These are phyloP conservation scores for Penicillium corylophilum DNA, from an alignment of 2,329 filamentous ascomycete species.

Conservation along the genomic window DNA sequence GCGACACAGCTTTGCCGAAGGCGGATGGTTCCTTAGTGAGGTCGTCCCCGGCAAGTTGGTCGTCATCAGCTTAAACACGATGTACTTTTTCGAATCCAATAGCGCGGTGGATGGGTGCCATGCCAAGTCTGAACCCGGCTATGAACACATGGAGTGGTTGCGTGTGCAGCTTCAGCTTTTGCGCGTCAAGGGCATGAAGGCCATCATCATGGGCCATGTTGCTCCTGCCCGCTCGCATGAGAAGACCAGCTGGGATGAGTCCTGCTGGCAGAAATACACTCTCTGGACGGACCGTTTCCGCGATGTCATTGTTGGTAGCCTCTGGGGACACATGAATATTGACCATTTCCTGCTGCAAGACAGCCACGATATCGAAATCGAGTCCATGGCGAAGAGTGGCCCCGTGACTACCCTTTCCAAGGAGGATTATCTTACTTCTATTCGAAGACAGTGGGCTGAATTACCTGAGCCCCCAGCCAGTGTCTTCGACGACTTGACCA, in stretches of 20 bases:
- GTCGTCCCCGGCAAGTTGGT: constrained; percentile 82
- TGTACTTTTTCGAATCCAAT: constrained; percentile 95
- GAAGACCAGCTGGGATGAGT: constrained; percentile 92
- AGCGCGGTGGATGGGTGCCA: constrained; percentile 90
- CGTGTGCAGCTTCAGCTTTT: constrained; percentile 82
- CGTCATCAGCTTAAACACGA: constrained; percentile 90
- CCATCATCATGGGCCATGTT: constrained; percentile 90
- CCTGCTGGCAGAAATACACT: constrained; percentile 97
- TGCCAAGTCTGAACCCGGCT: constrained; percentile 76
- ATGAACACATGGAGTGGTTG: constrained; percentile 94
- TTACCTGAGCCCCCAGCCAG: constrained; percentile 58
- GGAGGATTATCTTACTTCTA: constrained; percentile 74
- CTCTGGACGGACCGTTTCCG: constrained; percentile 88
- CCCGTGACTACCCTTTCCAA: constrained; percentile 65
- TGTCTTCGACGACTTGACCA: constrained; percentile 15
- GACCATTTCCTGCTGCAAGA: constrained; percentile 96
- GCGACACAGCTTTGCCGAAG: constrained; percentile 83
- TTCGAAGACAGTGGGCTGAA: constrained; percentile 74
- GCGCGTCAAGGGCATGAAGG: constrained; percentile 84
- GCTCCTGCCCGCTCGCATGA: constrained; percentile 81
- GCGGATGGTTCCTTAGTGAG: constrained; percentile 93
- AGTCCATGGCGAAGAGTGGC: constrained; percentile 32
- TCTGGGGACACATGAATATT: constrained; percentile 98
- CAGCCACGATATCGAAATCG: constrained; percentile 69
- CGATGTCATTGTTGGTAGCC: constrained; percentile 74